Conservation (phyloP, 1,284 basidiomycete genomes). For the Papiliotrema flavescens region DNA sequence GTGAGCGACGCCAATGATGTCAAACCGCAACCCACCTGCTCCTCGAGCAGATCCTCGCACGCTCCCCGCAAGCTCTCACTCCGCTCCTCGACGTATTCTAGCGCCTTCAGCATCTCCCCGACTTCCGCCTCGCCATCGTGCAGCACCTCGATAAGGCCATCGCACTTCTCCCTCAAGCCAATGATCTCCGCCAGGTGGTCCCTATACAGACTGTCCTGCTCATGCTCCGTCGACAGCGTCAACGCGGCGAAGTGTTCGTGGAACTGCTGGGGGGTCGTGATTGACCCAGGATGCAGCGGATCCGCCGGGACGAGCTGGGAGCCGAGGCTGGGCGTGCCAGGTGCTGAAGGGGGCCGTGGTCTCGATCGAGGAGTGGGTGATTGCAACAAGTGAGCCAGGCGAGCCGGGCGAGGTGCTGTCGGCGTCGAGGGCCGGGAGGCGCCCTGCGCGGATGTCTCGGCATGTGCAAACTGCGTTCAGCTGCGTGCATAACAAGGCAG, state of each 20-base stretch:
- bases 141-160: conserved; percentile 64
- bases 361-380: conserved; percentile 12
- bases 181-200: conserved; percentile 71
- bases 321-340: conserved; percentile 19
- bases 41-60: conserved; percentile 80
- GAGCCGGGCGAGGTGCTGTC: conserved; percentile 52
- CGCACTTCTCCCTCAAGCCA: conserved; percentile 70
- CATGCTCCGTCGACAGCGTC: conserved; percentile 80
- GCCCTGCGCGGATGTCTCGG: conserved; percentile 21
- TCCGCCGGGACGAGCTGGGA: conserved; percentile 44
- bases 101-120: conserved; percentile 73
- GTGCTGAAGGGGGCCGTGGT: conserved; percentile 3
- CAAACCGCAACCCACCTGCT: conserved; percentile 60
- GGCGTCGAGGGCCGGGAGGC: conserved; percentile 28
- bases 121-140: conserved; percentile 69
- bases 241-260: conserved; percentile 89
- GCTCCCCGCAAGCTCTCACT: conserved; percentile 81
- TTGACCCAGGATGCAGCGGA: conserved; percentile 51
- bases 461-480: conserved; percentile 3
- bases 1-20: background rate
- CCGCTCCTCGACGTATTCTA: conserved; percentile 80
- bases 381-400: conserved; percentile 8
- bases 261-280: conserved; percentile 85
- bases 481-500: background rate
- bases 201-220: conserved; percentile 84